A percentile compares a stretch with the other conserved stretches of the same genome.
phyloP scores from a whole-genome alignment of 176 grass and related monocot species.

The Urochloa ruziziensis region DNA sequence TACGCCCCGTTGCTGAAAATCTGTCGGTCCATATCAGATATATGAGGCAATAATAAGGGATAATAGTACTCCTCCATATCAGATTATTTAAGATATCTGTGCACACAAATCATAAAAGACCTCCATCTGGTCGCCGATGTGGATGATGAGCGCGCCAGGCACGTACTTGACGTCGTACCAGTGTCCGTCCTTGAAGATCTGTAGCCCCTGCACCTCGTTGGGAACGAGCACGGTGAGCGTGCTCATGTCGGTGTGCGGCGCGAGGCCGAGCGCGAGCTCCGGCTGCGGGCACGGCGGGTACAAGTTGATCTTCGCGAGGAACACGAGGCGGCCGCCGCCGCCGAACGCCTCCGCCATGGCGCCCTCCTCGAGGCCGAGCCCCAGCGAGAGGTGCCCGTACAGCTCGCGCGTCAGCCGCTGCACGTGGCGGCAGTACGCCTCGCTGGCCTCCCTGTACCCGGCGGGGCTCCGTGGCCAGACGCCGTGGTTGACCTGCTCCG shows the following conservation, averaged over 20 bases:
- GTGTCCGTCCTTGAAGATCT: slow-evolving; percentile 52
- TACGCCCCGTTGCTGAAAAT: slow-evolving; percentile 83
- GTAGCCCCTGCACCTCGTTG: slow-evolving; percentile 75
- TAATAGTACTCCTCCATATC: too few species aligned
- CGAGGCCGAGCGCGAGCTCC: slow-evolving; percentile 74
- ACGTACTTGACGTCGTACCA: slow-evolving; percentile 65
- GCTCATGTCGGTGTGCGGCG: slow-evolving; percentile 86
- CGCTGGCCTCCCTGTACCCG: slow-evolving; percentile 56
- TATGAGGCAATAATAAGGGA: too few species aligned
- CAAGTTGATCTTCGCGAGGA: slow-evolving; percentile 80
- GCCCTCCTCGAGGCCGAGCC: slow-evolving; percentile 32
- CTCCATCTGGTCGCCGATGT: slow-evolving; percentile 85
- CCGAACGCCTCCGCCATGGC: slow-evolving; percentile 49
- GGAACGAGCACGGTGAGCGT: slow-evolving; percentile 66
- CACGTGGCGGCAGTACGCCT: slow-evolving; percentile 58
- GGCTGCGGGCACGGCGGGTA: slow-evolving; percentile 83
- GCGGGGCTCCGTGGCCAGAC: slow-evolving; percentile 48
- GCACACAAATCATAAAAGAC: too few species aligned
- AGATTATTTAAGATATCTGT: too few species aligned
- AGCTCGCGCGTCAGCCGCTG: slow-evolving; percentile 34
- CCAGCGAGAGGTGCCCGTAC: slow-evolving; percentile 51
- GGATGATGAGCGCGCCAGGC: slow-evolving; percentile 60
- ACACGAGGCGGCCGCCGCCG: slow-evolving; percentile 39
- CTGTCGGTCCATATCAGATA: slow-evolving; percentile 7
- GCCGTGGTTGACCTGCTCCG: slow-evolving; percentile 24